A percentile compares a stretch with the other conserved stretches of the same genome.
Conservation (phyloP, 1,284 basidiomycete species). For the Trametes pubescens region DNA sequence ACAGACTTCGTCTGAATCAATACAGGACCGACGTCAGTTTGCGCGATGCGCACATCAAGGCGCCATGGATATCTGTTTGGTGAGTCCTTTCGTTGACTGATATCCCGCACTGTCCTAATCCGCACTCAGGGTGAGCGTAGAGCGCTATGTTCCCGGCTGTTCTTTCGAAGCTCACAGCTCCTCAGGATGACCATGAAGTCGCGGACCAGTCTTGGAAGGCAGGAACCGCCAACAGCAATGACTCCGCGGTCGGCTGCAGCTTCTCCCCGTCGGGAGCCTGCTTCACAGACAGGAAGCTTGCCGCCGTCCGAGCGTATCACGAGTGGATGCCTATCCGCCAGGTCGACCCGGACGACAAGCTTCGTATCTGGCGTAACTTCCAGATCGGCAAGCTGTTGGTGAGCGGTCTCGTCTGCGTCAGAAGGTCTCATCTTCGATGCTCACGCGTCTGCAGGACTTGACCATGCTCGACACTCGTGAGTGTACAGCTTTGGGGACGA, state of each 20-base stretch:
- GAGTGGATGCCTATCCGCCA: slow-evolving; percentile 78
- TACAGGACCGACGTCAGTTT: slow-evolving; percentile 66
- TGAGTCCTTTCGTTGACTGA: slow-evolving; percentile 34
- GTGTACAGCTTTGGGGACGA: slow-evolving; percentile 18
- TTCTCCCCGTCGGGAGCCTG: slow-evolving; percentile 64
- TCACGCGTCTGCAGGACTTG: slow-evolving; percentile 47
- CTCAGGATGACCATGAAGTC: slow-evolving; percentile 67
- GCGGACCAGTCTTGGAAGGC: slow-evolving; percentile 73
- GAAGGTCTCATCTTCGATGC: too few relatives aligned
- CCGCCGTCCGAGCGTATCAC: slow-evolving; percentile 71
- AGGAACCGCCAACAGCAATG: slow-evolving; percentile 70
- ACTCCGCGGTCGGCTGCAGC: slow-evolving; percentile 61
- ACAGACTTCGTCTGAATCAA: slow-evolving; percentile 65
- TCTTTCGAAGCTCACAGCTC: background rate
- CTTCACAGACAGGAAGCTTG: slow-evolving; percentile 70
- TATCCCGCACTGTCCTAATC: background rate
- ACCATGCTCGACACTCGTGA: slow-evolving; percentile 70
- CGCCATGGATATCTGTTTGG: slow-evolving; percentile 71
- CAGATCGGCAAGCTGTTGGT: slow-evolving; percentile 65
- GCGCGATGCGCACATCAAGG: slow-evolving; percentile 56
- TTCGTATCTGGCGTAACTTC: slow-evolving; percentile 75
- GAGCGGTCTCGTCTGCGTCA: slow-evolving; percentile 3
- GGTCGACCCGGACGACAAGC: slow-evolving; percentile 64
- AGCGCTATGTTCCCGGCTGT: background rate
- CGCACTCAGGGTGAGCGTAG: slow-evolving; percentile 16